A percentile compares a stretch with the other conserved stretches of the same genome.
Evolutionary conservation across 805 yeast genomes (phyloP).

Genomic region (Suhomyces vadensis): DNA sequence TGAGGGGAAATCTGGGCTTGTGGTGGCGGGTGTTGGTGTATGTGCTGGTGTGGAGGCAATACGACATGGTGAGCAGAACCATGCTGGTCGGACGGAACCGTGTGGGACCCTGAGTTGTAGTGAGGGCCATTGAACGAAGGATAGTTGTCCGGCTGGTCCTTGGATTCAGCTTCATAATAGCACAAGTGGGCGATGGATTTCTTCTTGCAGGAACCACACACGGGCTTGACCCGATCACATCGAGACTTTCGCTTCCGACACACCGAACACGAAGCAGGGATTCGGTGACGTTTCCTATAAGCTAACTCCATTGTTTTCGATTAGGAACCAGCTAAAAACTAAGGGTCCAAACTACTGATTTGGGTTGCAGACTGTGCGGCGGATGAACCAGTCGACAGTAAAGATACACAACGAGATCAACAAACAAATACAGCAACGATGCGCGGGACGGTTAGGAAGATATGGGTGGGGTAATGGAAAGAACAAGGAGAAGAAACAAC

Average conservation of each 20-base stretch:
- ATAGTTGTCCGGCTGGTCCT: conserved; percentile 4
- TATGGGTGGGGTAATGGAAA: not conserved
- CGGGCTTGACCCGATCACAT: conserved; percentile 44
- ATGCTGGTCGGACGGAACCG: conserved; percentile 7
- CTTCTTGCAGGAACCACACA: conserved; percentile 44
- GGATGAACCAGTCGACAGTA: no score
- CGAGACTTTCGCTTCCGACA: conserved; percentile 45
- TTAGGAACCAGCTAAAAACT: not conserved
- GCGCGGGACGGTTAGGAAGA: not conserved
- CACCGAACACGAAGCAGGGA: conserved; percentile 46
- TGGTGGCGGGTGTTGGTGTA: conserved; percentile 3
- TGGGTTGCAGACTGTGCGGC: no score
- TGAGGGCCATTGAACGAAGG: not conserved
- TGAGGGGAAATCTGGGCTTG: conserved; percentile 4
- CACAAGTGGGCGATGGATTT: conserved; percentile 47
- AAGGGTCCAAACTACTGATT: no score
- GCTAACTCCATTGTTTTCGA: conserved; percentile 23
- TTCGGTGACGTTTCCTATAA: conserved; percentile 37
- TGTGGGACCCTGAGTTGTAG: not conserved
- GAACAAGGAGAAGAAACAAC: not conserved
- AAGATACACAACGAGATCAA: not conserved
- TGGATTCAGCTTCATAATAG: conserved; percentile 31
- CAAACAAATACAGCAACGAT: no score
- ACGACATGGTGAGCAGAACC: conserved; percentile 8
- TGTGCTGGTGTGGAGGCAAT: conserved; percentile 3